phyloP scores from a whole-genome alignment of 1,139 yeast species.

The Blastobotrys niveus region DNA sequence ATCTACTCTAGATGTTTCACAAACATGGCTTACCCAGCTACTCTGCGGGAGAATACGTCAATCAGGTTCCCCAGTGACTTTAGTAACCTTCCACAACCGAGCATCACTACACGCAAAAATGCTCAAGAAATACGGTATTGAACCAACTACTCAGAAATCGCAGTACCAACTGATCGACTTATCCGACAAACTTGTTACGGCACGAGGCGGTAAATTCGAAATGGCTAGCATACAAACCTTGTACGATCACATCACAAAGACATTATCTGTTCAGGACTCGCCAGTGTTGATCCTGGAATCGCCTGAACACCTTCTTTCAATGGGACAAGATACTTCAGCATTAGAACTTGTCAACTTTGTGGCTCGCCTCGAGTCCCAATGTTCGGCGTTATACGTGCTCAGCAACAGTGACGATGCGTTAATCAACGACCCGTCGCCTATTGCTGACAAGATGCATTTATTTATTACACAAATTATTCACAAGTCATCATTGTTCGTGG shows the following conservation, averaged over 20 bases:
- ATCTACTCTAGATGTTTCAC: constrained; percentile 56
- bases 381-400: constrained; percentile 26
- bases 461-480: constrained; percentile 47
- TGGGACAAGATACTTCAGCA: constrained; percentile 5
- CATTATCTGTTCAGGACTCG: not conserved
- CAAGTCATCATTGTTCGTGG: constrained; percentile 46
- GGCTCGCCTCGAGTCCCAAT: constrained; percentile 6
- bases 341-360: constrained; percentile 12
- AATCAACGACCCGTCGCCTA: constrained; percentile 32
- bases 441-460: constrained; percentile 39
- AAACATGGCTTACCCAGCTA: constrained; percentile 56
- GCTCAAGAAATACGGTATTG: constrained; percentile 28
- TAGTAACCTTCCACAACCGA: constrained; percentile 21
- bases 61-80: constrained; percentile 11
- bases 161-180: constrained; percentile 26
- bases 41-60: constrained; percentile 30
- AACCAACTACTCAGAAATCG: constrained; percentile 13
- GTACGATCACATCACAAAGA: constrained; percentile 10
- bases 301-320: constrained; percentile 39
- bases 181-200: constrained; percentile 29
- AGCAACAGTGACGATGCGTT: constrained; percentile 39
- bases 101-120: constrained; percentile 29
- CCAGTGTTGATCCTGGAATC: constrained; percentile 19
- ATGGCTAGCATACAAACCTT: constrained; percentile 16
- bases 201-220: constrained; percentile 4